These are phyloP conservation scores for Medicago lupulina DNA, from an alignment of 306 rosid species.

Conservation along the genomic window DNA sequence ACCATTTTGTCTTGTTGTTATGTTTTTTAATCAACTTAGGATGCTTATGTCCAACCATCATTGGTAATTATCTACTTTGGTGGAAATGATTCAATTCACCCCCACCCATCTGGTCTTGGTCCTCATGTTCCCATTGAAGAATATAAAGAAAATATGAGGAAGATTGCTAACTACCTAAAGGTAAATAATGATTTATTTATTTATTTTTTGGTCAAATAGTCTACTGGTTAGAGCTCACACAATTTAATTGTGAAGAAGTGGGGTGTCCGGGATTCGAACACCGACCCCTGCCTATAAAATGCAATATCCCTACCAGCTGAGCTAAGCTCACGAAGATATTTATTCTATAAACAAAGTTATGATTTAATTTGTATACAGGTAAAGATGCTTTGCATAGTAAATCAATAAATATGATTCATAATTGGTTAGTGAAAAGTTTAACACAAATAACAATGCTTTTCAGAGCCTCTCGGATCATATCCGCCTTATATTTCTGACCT, in stretches of 20 bases:
- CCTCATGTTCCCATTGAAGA: conserved; percentile 78
- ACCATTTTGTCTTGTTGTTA: background rate
- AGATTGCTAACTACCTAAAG: conserved; percentile 68
- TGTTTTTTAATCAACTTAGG: conserved; percentile 42
- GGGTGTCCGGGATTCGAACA: too few relatives aligned
- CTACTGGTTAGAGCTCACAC: too few relatives aligned
- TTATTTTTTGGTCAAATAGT: too few relatives aligned
- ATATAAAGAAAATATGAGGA: conserved; percentile 74
- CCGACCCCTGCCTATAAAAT: too few relatives aligned
- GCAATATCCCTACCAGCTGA: too few relatives aligned
- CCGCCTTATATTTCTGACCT: conserved; percentile 67
- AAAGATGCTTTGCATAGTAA: too few relatives aligned
- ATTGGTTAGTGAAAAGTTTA: conserved; percentile 5
- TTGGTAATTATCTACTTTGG: conserved; percentile 89
- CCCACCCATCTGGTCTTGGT: conserved; percentile 66
- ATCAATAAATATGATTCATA: background rate
- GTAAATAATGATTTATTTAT: conserved; percentile 44
- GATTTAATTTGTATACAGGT: too few relatives aligned
- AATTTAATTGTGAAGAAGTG: too few relatives aligned
- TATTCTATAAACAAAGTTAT: too few relatives aligned
- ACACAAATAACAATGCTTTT: conserved; percentile 22
- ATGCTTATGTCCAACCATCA: conserved; percentile 66
- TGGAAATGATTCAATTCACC: conserved; percentile 70
- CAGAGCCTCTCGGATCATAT: conserved; percentile 69
- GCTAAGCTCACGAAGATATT: too few relatives aligned